Conservation (phyloP, 192 early-diverging fungal genomes). For the Coemansia sp. region DNA sequence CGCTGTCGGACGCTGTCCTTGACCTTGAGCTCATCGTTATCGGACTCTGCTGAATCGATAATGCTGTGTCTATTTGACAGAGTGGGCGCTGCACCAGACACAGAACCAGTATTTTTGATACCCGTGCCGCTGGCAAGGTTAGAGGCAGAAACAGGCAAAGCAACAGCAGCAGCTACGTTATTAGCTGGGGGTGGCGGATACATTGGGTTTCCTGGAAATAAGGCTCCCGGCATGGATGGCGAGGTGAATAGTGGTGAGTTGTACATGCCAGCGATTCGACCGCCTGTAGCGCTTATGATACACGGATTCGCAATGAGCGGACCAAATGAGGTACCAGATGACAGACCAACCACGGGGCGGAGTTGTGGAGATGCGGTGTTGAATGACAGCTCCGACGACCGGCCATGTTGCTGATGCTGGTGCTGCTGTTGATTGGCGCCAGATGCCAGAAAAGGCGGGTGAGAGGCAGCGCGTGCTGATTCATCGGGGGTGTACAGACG, state of each 20-base stretch:
- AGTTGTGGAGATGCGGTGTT: slow-evolving; percentile 33
- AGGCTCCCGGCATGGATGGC: slow-evolving; percentile 8
- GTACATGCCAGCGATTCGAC: slow-evolving; percentile 9
- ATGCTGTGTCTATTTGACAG: background rate
- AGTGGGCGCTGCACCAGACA: background rate
- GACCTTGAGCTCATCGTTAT: slow-evolving; percentile 38
- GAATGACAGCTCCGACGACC: slow-evolving; percentile 25
- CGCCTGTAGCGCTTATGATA: slow-evolving; percentile 15
- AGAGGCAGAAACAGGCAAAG: background rate
- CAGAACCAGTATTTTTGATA: background rate
- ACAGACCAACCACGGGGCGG: slow-evolving; percentile 38
- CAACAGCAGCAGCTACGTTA: background rate
- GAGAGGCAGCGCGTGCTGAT: background rate
- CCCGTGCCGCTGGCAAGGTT: background rate
- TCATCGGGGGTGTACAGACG: slow-evolving; percentile 49
- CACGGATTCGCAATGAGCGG: slow-evolving; percentile 17
- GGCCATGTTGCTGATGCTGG: slow-evolving; percentile 11
- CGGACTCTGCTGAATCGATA: background rate
- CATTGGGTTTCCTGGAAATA: background rate
- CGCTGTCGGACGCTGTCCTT: slow-evolving; percentile 55
- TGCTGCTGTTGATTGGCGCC: background rate
- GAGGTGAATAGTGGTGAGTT: slow-evolving; percentile 9
- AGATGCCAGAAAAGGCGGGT: background rate
- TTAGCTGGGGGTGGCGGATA: background rate
- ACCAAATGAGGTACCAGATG: slow-evolving; percentile 27